Evolutionary conservation across 169 alveolate genomes (phyloP).

Genomic region (Eimeria necatrix): DNA sequence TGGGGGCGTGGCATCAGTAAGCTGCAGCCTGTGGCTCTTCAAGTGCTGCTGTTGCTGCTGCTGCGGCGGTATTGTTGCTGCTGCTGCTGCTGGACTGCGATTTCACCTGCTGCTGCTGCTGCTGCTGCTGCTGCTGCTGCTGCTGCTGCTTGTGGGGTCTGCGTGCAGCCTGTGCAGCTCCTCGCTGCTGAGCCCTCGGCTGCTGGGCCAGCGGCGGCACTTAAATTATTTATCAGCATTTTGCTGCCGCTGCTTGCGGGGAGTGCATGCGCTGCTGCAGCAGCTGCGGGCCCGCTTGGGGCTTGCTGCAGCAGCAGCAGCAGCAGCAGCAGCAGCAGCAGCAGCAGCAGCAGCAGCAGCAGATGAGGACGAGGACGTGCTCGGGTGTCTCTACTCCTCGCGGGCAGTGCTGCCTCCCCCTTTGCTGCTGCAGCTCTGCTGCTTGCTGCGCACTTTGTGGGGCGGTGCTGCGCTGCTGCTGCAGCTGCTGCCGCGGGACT

Average conservation of each 20-base stretch:
- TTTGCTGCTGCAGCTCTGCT: neutral
- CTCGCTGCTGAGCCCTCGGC: conserved; percentile 24
- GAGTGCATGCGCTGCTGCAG: conserved; percentile 13
- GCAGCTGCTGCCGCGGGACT: conserved; percentile 28
- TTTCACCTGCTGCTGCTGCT: neutral
- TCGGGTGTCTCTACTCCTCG: conserved; percentile 15
- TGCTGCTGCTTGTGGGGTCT: neutral
- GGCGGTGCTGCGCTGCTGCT: conserved; percentile 17
- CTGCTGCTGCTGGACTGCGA: neutral
- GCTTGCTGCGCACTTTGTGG: conserved; percentile 21
- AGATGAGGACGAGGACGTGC: neutral
- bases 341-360: neutral
- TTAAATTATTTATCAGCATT: neutral
- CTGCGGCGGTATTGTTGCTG: neutral
- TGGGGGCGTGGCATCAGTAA: conserved; percentile 31
- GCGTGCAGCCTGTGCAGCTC: conserved; percentile 25
- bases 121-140: neutral
- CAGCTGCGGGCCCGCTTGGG: neutral
- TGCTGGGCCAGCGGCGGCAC: conserved; percentile 10
- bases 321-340: neutral
- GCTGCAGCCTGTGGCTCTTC: neutral
- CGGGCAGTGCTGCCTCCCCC: neutral
- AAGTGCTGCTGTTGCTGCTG: neutral
- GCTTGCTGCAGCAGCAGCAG: neutral
- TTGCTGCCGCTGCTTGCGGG: neutral